phyloP scores from a whole-genome alignment of 495 filamentous ascomycete species.

The Aspergillus kassunensis region DNA sequence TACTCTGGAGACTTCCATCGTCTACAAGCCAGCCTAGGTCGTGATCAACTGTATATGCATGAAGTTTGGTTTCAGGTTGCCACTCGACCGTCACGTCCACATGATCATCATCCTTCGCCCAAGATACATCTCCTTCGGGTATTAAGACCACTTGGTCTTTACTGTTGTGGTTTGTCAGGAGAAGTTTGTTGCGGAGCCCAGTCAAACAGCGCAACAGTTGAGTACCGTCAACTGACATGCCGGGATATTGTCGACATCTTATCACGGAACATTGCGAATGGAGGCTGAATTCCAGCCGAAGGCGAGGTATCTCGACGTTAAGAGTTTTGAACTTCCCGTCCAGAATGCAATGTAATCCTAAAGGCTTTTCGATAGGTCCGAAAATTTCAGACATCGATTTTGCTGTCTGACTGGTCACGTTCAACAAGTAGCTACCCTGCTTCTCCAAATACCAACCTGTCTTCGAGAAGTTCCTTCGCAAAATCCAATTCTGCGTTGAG shows the following conservation, averaged over 20 bases:
- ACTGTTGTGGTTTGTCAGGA: conserved; percentile 32
- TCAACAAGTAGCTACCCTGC: conserved; percentile 18
- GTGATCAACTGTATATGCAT: conserved; percentile 48
- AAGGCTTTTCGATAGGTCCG: conserved; percentile 27
- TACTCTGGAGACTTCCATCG: conserved; percentile 51
- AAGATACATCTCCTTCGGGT: conserved; percentile 33
- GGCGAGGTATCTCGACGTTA: conserved; percentile 43
- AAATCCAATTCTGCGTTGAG: conserved; percentile 25
- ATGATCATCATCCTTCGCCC: conserved; percentile 25
- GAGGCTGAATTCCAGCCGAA: conserved; percentile 49
- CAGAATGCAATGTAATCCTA: conserved; percentile 30
- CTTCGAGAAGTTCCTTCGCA: conserved; percentile 4
- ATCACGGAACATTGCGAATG: conserved; percentile 24
- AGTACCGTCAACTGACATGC: conserved; percentile 48
- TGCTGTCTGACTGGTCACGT: conserved; percentile 30
- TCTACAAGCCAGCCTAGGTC: conserved; percentile 46
- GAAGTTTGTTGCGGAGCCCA: conserved; percentile 52
- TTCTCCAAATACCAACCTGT: conserved; percentile 12
- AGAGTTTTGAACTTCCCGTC: conserved; percentile 16
- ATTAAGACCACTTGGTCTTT: conserved; percentile 44
- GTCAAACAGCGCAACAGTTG: conserved; percentile 50
- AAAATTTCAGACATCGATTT: conserved; percentile 29
- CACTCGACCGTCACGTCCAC: conserved; percentile 36
- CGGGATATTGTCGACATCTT: conserved; percentile 49
- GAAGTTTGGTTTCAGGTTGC: conserved; percentile 16